Evolutionary conservation across 2,329 filamentous ascomycete genomes (phyloP), one percentile per base, ranked within the genome.

Genomic region (Microdochium trichocladiopsis): DNA sequence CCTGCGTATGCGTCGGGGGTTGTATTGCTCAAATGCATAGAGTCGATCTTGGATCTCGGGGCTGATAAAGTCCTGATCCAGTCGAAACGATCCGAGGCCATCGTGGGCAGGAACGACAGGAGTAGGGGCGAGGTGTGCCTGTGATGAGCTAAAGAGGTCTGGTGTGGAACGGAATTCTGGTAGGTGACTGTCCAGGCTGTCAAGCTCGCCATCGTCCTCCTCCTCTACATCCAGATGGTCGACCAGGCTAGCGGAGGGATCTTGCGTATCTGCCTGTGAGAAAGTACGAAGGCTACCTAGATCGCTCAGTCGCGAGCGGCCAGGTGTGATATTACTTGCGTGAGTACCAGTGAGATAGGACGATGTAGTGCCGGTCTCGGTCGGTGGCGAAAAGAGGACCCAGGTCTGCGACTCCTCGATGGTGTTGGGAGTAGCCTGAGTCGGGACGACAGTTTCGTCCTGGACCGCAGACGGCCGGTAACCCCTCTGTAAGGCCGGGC

Each of bases 121-220:
- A 18, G 78, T 75, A 21, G 82, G 74, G 57, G 81, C 83, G 47
- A 81, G 74, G 52, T 80, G 73, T 45, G 57, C 74, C 60, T 60
- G 70, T 52, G 57, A 69, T 59, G 49, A 67, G 61, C 57, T 69
- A 61, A 61, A 78, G 25, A 66, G 72, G 51, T 62, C 63, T 8
- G 78, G 74, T 6, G 74, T 75, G 47, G 90, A 84, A 50, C 90
- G 83, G 64, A 96, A 96, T 45, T 91, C 92, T 57, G 92, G 87
- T 1, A 97, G 76, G 51, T 95, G 92, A 64, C 93, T 92, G 66
- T 97, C 93, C 41, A 97, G 77, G 65, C 91, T 96, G 67, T 99
- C 94, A 47, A 97, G 76, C 66, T 97, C 93, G 24, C 79, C 83
- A 56, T 90, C 87, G 25, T 89, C 87, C 25, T 86, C 83, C 2